phyloP scores from a whole-genome alignment of 305 asterid species.

The Fraxinus nigra region DNA sequence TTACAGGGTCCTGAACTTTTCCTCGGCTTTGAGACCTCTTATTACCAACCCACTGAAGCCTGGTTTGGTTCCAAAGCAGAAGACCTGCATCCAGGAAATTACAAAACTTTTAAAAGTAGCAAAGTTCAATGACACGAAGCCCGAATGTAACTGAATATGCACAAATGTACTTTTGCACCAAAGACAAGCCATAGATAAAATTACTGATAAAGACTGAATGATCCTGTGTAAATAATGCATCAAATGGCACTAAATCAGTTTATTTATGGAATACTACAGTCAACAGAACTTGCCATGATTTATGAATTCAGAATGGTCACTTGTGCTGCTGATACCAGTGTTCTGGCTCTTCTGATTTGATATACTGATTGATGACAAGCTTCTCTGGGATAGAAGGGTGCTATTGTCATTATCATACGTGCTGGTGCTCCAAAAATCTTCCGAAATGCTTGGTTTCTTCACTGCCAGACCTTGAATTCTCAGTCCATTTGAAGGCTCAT shows the following conservation, averaged over 20 bases:
- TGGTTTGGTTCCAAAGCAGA: conserved; percentile 61
- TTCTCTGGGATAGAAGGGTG: conserved; percentile 67
- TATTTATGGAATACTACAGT: not conserved
- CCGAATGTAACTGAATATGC: not conserved
- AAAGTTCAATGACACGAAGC: not conserved
- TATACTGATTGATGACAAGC: conserved; percentile 62
- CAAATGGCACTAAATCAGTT: not conserved
- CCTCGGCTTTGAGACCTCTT: conserved; percentile 33
- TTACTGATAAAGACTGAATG: not conserved
- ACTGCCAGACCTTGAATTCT: conserved; percentile 64
- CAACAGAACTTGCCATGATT: conserved; percentile 54
- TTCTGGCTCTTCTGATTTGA: conserved; percentile 52
- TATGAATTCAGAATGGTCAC: conserved; percentile 54
- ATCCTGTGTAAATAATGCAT: not conserved
- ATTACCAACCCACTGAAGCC: conserved; percentile 56
- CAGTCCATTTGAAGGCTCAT: conserved; percentile 72
- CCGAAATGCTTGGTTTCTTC: conserved; percentile 55
- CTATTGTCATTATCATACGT: conserved; percentile 62
- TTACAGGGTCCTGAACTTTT: conserved; percentile 42
- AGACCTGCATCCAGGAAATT: conserved; percentile 43
- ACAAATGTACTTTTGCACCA: not conserved
- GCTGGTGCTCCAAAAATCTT: conserved; percentile 89
- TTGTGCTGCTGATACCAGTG: conserved; percentile 39
- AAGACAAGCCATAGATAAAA: not conserved
- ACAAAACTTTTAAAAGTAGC: not conserved